Base-by-base conservation (phyloP, 768 basidiomycete genomes). In the Boletus vermiculosoides region DNA sequence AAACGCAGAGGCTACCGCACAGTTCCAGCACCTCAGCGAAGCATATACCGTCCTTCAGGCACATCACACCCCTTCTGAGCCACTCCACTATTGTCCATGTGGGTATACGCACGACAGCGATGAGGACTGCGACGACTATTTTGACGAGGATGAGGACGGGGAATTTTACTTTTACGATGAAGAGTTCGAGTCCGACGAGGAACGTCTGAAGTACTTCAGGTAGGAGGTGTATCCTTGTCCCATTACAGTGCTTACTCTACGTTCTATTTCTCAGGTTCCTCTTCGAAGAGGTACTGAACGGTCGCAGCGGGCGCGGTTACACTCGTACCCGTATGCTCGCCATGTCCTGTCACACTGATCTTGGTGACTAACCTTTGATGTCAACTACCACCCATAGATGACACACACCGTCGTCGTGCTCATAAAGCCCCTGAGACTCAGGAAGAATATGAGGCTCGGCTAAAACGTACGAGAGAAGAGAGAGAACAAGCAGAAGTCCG, bases 1-100 rank as follows among this genome's bases (percentile, higher is more conserved):
- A 41, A 82, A 90, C 61, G 78, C 78, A 40, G 75, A 78, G 61
- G 88, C 87, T 45, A 90, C 88, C 39, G 77, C 76, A 4, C 77
- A 85, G 66, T 91, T 92, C 64, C 88, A 91, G 71, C 73, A 76
- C 50, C 68, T 92, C 45, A 79, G 85, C 56, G 86, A 83, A 55
- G 88, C 89, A 5, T 92, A 89, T 72, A 77, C 80, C 45, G 66
- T 80, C 31, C 76, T 91, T 28, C 69, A 82, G 53, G 81, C 80
- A 58, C 79, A 87, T 63, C 79, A 84, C 56, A 64, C 69, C 11
- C 63, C 67, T 51, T 56, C 69, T 52, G 73, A 66, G 23, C 54
- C 65, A 22, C 63, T 63, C 50, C 49, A 57, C 4, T 52, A 55
- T 45, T 61, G 45, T 28, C 45, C 62, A 18, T 64, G 55, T 30